Conservation (phyloP, 108 stramenopile genomes). For the Cyclotella distinguenda region DNA sequence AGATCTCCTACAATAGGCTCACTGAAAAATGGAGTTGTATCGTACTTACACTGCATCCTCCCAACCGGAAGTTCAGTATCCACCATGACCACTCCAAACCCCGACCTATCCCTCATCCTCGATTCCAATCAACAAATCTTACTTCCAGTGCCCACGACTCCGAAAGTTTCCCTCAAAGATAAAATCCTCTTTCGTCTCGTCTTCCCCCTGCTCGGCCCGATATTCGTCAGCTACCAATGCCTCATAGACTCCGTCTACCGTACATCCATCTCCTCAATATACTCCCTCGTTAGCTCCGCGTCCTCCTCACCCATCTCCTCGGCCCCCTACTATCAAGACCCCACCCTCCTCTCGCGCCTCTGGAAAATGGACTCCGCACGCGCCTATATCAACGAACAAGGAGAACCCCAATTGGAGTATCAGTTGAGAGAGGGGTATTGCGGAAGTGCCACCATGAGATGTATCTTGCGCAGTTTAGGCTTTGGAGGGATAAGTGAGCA, state of each 20-base stretch:
- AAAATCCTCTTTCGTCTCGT: slow-evolving; percentile 26
- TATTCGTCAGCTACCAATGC: slow-evolving; percentile 23
- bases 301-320: slow-evolving; percentile 5
- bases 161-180: background rate
- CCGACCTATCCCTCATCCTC: background rate
- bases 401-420: slow-evolving; percentile 38
- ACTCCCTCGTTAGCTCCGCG: slow-evolving; percentile 16
- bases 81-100: too few species aligned
- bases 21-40: too few species aligned
- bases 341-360: slow-evolving; percentile 2
- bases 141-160: slow-evolving; percentile 5
- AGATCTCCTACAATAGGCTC: too few species aligned
- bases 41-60: too few species aligned
- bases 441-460: slow-evolving; percentile 44
- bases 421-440: slow-evolving; percentile 43
- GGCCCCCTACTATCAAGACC: slow-evolving; percentile 31
- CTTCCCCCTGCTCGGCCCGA: slow-evolving; percentile 24
- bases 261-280: background rate
- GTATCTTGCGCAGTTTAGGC: slow-evolving; percentile 35
- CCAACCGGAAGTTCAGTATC: too few species aligned
- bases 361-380: slow-evolving; percentile 31
- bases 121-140: slow-evolving; percentile 8
- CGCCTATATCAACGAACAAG: slow-evolving; percentile 18
- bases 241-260: slow-evolving; percentile 28
- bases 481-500: slow-evolving; percentile 13